Conservation (phyloP, 306 rosid species). For the Cicer pinnatifidum region DNA sequence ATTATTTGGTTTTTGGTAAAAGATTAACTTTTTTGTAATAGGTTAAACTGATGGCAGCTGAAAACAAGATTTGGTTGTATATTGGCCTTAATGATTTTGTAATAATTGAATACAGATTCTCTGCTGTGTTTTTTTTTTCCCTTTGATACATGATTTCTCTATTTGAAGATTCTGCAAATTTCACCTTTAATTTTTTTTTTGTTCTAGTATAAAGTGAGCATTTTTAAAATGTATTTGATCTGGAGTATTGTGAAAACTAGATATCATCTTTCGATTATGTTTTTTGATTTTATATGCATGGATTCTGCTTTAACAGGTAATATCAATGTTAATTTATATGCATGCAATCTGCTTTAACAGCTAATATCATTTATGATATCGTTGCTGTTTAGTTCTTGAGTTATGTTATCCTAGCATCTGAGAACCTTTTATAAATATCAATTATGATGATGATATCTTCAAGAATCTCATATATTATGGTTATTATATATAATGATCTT, state of each 20-base stretch:
- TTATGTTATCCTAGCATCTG: not conserved
- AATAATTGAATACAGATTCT: not conserved
- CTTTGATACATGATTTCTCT: slow-evolving; percentile 18
- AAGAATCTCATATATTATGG: not conserved
- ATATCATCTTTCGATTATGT: not conserved
- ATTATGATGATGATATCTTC: slow-evolving; percentile 16
- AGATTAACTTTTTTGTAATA: not conserved
- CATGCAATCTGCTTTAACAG: not conserved
- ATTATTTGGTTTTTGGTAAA: not conserved
- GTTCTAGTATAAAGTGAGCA: not conserved
- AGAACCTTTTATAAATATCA: too few species aligned
- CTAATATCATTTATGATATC: not conserved
- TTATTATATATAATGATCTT: not conserved
- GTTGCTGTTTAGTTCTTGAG: not conserved
- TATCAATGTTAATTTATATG: not conserved
- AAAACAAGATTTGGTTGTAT: not conserved
- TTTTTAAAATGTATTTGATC: not conserved
- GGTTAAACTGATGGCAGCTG: not conserved
- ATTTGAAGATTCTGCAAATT: not conserved
- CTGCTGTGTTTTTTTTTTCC: not conserved
- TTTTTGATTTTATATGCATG: not conserved
- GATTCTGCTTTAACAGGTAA: not conserved
- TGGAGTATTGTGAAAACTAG: not conserved
- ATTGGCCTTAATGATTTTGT: not conserved
- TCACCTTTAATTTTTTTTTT: not conserved